Evolutionary conservation across 768 basidiomycete genomes (phyloP), one percentile per base, ranked within the genome.

Genomic region (Symmetrospora coprosmae): DNA sequence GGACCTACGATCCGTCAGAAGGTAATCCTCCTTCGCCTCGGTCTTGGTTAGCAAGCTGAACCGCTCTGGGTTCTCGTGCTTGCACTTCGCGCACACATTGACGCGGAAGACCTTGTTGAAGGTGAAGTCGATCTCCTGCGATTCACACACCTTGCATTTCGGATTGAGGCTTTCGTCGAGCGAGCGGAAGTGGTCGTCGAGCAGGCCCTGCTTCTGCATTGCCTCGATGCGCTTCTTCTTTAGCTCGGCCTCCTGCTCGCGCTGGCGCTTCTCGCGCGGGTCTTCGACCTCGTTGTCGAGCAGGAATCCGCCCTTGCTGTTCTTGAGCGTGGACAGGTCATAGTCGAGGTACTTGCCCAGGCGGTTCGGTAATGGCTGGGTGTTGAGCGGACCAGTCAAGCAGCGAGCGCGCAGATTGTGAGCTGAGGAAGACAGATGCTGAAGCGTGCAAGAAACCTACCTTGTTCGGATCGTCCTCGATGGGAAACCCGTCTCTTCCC

Each of bases 11-110:
- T 97, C 91, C 23, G 91, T 97, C 51, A 96, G 74, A 19, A 97
- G 80, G 72, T 96, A 97, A 74, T 97, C 92, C 85, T 88, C 85
- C 73, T 91, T 94, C 73, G 92, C 97, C 74, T 99, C 94, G 0
- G 94, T 96, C 76, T 99, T 99, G 5, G 94, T 99, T 59, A 99
- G 73, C 6, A 99, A 76, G 71, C 88, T 87, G 70, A 94, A 99
- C 72, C 84, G 87, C 68, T 96, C 91, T 6, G 90, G 87, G 56
- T 81, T 78, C 61, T 84, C 82, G 67, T 90, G 83, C 75, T 91
- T 89, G 73, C 91, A 96, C 62, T 78, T 80, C 67, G 85, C 84
- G 75, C 94, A 99, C 1, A 97, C 86, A 16, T 82, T 72, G 71
- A 84, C 84, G 23, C 81, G 78, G 69, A 97, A 97, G 31, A 87